These are phyloP conservation scores for Elaeis oleifera DNA, from an alignment of 202 grass and related monocot species.

Conservation along the genomic window DNA sequence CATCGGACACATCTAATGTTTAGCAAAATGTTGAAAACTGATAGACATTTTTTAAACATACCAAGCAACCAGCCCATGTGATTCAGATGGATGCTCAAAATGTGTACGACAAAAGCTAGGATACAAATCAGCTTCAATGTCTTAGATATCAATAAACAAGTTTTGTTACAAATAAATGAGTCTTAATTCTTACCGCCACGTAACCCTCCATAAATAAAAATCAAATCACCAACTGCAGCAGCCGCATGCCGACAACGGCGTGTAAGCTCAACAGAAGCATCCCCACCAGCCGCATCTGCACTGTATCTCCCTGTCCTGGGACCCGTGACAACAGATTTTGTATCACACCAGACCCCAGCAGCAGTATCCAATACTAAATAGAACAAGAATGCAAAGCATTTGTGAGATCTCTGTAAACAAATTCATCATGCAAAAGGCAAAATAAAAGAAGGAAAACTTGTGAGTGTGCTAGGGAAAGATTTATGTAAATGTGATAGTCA, in stretches of 20 bases:
- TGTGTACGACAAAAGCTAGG: too few species aligned
- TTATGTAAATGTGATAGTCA: not conserved
- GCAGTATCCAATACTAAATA: conserved; percentile 87
- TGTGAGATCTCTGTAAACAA: conserved; percentile 10
- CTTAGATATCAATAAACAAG: not conserved
- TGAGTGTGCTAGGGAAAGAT: not conserved
- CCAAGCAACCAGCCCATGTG: too few species aligned
- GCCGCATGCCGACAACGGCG: conserved; percentile 91
- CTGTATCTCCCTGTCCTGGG: conserved; percentile 91
- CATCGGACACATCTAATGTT: too few species aligned
- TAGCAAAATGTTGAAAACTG: too few species aligned
- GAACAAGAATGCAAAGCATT: conserved; percentile 24
- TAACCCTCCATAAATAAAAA: conserved; percentile 98
- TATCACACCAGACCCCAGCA: conserved; percentile 98
- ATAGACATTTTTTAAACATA: too few species aligned
- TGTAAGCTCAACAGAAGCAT: conserved; percentile 85
- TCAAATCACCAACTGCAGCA: conserved; percentile 90
- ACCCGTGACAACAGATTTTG: conserved; percentile 83
- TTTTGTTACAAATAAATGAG: conserved; percentile 1
- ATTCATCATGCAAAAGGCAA: conserved; percentile 10
- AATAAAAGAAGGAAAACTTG: too few species aligned
- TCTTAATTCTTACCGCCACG: conserved; percentile 61
- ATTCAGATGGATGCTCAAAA: too few species aligned
- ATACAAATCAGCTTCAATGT: too few species aligned
- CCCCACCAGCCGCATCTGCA: conserved; percentile 80